These are phyloP conservation scores for Neurospora crassa DNA, from an alignment of 2,329 filamentous ascomycete genomes.

Conservation along the genomic window DNA sequence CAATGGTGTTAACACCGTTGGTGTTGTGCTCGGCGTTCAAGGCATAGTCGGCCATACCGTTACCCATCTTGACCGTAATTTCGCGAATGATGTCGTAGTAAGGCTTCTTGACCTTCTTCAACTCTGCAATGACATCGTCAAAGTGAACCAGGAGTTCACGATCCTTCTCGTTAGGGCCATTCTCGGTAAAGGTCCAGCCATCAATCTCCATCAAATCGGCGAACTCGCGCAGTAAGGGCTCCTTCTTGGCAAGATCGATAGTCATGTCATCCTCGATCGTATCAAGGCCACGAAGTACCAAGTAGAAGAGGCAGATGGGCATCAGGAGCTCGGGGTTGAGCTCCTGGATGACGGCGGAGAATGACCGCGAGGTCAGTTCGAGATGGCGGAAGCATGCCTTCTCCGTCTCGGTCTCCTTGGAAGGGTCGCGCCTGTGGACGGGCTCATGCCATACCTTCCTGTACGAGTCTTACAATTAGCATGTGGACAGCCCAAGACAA, in stretches of 20 bases:
- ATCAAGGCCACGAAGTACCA: conserved; percentile 83
- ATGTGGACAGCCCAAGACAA: background rate
- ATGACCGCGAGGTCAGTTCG: conserved; percentile 83
- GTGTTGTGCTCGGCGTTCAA: conserved; percentile 72
- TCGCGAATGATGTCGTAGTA: conserved; percentile 86
- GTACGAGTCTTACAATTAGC: conserved; percentile 16
- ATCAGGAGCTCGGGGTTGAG: conserved; percentile 89
- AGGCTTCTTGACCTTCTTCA: conserved; percentile 74
- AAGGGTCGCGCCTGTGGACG: conserved; percentile 71
- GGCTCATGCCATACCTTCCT: conserved; percentile 98
- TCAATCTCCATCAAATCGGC: conserved; percentile 68
- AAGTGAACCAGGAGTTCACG: conserved; percentile 87
- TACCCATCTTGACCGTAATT: conserved; percentile 89
- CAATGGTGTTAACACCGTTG: conserved; percentile 70
- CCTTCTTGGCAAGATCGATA: conserved; percentile 69
- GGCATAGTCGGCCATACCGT: conserved; percentile 96
- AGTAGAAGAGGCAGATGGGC: conserved; percentile 85
- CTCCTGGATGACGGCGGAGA: conserved; percentile 87
- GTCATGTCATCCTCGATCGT: conserved; percentile 99
- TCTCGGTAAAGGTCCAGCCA: conserved; percentile 84
- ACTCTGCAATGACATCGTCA: conserved; percentile 74
- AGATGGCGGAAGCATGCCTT: conserved; percentile 81
- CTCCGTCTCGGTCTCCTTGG: conserved; percentile 64
- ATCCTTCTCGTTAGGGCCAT: conserved; percentile 88
- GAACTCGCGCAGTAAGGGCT: conserved; percentile 77